A percentile compares a stretch with the other conserved stretches of the same genome.
These are phyloP conservation scores for Russula earlei DNA, from an alignment of 768 basidiomycete genomes.

Conservation along the genomic window DNA sequence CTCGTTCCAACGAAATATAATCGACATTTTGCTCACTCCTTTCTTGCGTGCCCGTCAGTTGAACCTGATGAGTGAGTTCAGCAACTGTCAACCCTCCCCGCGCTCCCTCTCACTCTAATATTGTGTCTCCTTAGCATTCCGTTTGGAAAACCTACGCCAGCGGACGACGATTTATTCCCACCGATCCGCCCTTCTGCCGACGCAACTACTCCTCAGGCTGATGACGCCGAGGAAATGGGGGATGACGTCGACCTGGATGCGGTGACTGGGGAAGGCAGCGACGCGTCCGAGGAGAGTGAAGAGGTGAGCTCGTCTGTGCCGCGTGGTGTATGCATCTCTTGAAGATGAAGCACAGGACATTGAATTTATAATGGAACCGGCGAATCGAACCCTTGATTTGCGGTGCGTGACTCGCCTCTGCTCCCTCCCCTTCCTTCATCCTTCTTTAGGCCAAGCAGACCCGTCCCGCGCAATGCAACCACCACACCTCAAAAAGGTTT, in stretches of 20 bases:
- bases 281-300: slow-evolving; percentile 30
- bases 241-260: slow-evolving; percentile 25
- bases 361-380: slow-evolving; percentile 85
- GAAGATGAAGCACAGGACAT: slow-evolving; percentile 47
- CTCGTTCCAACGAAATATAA: slow-evolving; percentile 15
- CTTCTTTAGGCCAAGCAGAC: slow-evolving; percentile 29
- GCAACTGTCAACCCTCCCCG: background rate
- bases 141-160: slow-evolving; percentile 1
- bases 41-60: slow-evolving; percentile 15
- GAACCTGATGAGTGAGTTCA: slow-evolving; percentile 19
- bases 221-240: slow-evolving; percentile 12
- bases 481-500: slow-evolving; percentile 26
- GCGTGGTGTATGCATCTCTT: background rate
- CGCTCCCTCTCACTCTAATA: background rate
- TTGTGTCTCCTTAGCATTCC: slow-evolving; percentile 6
- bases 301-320: slow-evolving; percentile 39
- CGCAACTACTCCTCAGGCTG: background rate
- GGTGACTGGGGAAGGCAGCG: slow-evolving; percentile 32
- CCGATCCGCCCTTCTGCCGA: slow-evolving; percentile 19
- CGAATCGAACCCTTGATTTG: slow-evolving; percentile 64
- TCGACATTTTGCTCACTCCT: slow-evolving; percentile 16
- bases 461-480: slow-evolving; percentile 26
- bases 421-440: background rate
- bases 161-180: slow-evolving; percentile 10
- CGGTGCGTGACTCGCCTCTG: slow-evolving; percentile 35